Evolutionary conservation across 768 basidiomycete genomes (phyloP).

Genomic region (Boletales sp.): DNA sequence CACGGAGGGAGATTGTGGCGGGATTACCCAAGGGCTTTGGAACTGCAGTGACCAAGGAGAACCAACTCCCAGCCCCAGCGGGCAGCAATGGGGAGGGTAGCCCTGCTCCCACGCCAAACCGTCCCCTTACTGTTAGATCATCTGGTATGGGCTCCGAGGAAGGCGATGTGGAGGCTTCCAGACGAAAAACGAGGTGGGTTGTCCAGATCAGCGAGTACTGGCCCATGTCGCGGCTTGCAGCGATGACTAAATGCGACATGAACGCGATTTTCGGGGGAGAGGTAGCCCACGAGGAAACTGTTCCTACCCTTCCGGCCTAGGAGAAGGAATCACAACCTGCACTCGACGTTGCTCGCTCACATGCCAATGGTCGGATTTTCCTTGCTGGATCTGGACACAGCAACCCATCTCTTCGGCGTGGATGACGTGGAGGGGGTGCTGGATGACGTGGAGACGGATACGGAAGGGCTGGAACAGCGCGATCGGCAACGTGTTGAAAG

Average conservation of each 20-base stretch:
- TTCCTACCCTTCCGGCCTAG: conserved; percentile 26
- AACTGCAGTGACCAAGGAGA: conserved; percentile 69
- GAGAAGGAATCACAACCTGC: conserved; percentile 32
- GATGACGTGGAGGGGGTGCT: conserved; percentile 62
- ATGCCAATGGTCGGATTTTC: conserved; percentile 63
- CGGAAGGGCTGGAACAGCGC: conserved; percentile 7
- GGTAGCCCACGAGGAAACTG: conserved; percentile 8
- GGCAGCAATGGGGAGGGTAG: conserved; percentile 53
- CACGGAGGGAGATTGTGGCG: conserved; percentile 80
- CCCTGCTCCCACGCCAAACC: conserved; percentile 56
- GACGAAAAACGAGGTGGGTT: conserved; percentile 85
- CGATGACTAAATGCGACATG: conserved; percentile 68
- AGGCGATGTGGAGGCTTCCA: conserved; percentile 43
- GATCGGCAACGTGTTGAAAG: conserved; percentile 42
- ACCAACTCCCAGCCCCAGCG: conserved; percentile 42
- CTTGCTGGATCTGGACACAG: conserved; percentile 96
- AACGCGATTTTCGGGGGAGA: conserved; percentile 50
- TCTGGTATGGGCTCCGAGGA: conserved; percentile 32
- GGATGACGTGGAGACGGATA: conserved; percentile 43
- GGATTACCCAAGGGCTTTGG: conserved; percentile 71
- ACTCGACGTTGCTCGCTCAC: conserved; percentile 14
- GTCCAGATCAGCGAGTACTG: conserved; percentile 97
- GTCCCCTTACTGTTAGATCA: conserved; percentile 53
- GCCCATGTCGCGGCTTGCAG: conserved; percentile 74
- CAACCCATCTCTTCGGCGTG: conserved; percentile 83